Conservation (phyloP, 1,284 basidiomycete species). For the Fistulinella staudtii region DNA sequence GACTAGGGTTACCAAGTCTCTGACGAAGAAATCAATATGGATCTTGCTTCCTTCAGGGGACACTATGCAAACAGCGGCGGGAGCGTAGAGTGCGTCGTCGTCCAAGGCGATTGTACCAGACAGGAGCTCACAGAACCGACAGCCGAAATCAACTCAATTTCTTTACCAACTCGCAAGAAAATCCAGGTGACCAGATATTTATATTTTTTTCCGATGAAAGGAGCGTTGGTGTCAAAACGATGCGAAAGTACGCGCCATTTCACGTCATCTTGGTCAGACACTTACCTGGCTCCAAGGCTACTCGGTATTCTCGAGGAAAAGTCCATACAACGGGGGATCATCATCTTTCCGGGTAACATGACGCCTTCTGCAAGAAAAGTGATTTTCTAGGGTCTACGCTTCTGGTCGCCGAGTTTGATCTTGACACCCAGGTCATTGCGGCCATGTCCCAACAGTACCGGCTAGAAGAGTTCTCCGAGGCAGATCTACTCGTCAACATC, state of each 20-base stretch:
- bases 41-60: slow-evolving; percentile 68
- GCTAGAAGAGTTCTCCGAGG: slow-evolving; percentile 96
- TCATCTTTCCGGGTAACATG: slow-evolving; percentile 96
- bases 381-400: slow-evolving; percentile 15
- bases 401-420: slow-evolving; percentile 1
- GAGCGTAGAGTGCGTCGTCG: slow-evolving; percentile 54
- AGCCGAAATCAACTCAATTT: slow-evolving; percentile 89
- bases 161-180: slow-evolving; percentile 71
- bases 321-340: slow-evolving; percentile 86
- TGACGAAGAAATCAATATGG: slow-evolving; percentile 88
- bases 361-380: slow-evolving; percentile 95
- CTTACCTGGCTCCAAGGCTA: slow-evolving; percentile 51
- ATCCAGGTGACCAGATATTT: slow-evolving; percentile 81
- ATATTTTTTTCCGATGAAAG: slow-evolving; percentile 92
- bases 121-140: slow-evolving; percentile 15
- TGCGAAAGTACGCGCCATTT: slow-evolving; percentile 78
- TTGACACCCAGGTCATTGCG: slow-evolving; percentile 67
- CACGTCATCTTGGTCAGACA: slow-evolving; percentile 1
- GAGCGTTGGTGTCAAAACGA: slow-evolving; percentile 92
- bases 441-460: slow-evolving; percentile 85
- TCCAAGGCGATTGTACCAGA: neutral
- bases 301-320: slow-evolving; percentile 87
- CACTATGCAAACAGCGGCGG: slow-evolving; percentile 63
- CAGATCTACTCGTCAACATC: slow-evolving; percentile 96
- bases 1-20: slow-evolving; percentile 82